These are phyloP conservation scores for Aspergillus leporis DNA, from an alignment of 495 filamentous ascomycete species.

Conservation along the genomic window DNA sequence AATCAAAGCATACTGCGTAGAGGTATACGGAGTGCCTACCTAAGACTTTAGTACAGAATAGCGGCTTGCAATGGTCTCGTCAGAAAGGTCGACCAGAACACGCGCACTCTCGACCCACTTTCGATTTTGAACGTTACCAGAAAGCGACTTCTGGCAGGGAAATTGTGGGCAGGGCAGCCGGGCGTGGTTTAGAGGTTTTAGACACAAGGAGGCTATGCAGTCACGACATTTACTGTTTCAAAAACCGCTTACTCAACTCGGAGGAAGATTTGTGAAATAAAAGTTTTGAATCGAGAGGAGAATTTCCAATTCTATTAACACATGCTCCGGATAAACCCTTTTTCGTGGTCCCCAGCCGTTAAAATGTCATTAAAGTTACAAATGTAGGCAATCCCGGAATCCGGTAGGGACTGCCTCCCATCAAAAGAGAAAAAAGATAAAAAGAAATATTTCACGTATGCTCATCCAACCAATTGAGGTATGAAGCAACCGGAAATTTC, in stretches of 20 bases:
- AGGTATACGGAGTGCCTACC: not conserved
- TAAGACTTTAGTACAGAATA: not conserved
- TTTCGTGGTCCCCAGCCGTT: constrained; percentile 44
- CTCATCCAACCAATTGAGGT: constrained; percentile 23
- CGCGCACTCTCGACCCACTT: no score
- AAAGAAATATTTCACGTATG: constrained; percentile 17
- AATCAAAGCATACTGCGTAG: no score
- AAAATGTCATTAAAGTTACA: constrained; percentile 49
- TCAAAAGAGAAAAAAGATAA: constrained; percentile 7
- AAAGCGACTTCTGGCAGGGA: not conserved
- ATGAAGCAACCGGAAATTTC: constrained; percentile 19
- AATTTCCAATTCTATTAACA: constrained; percentile 51
- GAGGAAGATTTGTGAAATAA: constrained; percentile 7
- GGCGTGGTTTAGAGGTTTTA: not conserved
- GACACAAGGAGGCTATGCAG: not conserved
- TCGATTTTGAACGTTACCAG: constrained; percentile 11
- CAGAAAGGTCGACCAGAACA: not conserved
- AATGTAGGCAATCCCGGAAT: constrained; percentile 38
- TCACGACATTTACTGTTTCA: constrained; percentile 1
- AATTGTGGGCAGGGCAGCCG: no score
- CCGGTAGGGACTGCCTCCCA: constrained; percentile 24
- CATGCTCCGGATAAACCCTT: constrained; percentile 42
- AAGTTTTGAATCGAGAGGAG: constrained; percentile 43
- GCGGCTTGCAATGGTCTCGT: not conserved
- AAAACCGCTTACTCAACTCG: not conserved